Evolutionary conservation across 768 basidiomycete species (phyloP).

Genomic region (Agaricus blazei): DNA sequence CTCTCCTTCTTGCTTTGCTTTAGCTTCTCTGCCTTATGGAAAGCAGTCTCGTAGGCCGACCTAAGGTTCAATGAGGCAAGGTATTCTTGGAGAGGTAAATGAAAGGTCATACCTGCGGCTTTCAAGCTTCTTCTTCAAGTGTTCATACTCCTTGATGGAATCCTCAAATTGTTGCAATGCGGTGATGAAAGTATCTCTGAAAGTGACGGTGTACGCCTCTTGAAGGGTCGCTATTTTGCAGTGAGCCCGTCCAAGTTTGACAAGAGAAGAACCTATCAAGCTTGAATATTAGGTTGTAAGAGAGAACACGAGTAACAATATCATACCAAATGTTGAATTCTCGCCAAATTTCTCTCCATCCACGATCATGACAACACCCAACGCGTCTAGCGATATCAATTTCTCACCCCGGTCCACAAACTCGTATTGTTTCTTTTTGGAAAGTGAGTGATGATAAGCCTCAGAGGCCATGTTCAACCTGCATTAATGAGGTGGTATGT

Average conservation of each 20-base stretch:
- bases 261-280: constrained; percentile 58
- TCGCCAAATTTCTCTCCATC: constrained; percentile 81
- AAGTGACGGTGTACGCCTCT: constrained; percentile 68
- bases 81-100: background rate
- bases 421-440: constrained; percentile 71
- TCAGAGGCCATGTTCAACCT: constrained; percentile 73
- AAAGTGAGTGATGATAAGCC: constrained; percentile 62
- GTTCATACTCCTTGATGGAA: constrained; percentile 81
- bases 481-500: constrained; percentile 3
- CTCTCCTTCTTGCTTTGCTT: constrained; percentile 78
- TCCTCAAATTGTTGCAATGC: constrained; percentile 62
- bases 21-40: constrained; percentile 61
- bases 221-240: constrained; percentile 83
- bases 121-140: constrained; percentile 80
- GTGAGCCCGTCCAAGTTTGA: constrained; percentile 76
- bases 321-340: constrained; percentile 66
- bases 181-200: constrained; percentile 68
- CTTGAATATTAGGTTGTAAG: background rate
- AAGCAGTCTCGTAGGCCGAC: constrained; percentile 72
- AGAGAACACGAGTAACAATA: background rate
- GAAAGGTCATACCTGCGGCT: constrained; percentile 60
- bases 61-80: constrained; percentile 29
- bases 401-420: constrained; percentile 64
- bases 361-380: constrained; percentile 83
- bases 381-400: constrained; percentile 66